A percentile compares a stretch with the other conserved stretches of the same genome.
Conservation (phyloP, 371 early-diverging fungal genomes). For the Mortierella sp. region DNA sequence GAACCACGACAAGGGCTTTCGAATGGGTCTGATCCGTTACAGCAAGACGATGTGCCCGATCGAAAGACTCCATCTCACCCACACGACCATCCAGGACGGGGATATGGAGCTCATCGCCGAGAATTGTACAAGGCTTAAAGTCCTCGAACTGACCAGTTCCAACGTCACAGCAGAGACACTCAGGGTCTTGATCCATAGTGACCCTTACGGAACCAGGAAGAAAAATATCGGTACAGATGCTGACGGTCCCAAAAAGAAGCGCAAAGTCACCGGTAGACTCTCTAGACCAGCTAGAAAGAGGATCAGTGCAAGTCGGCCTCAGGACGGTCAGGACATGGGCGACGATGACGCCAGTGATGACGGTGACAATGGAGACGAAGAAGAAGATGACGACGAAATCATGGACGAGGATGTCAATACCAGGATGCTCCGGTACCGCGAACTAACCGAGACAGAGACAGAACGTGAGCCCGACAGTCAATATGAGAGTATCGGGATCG, state of each 20-base stretch:
- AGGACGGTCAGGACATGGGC: too few species aligned
- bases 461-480: conserved; percentile 24
- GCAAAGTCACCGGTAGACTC: too few species aligned
- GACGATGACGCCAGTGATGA: too few species aligned
- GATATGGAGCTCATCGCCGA: conserved; percentile 32
- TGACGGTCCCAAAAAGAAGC: conserved; percentile 14
- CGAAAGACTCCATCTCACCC: conserved; percentile 1
- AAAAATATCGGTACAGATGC: not conserved
- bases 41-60: conserved; percentile 13
- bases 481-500: conserved; percentile 19
- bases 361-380: conserved; percentile 4
- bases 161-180: conserved; percentile 30
- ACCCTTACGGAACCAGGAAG: conserved; percentile 12
- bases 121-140: conserved; percentile 22
- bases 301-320: too few species aligned
- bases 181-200: conserved; percentile 28
- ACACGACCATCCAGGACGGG: conserved; percentile 12
- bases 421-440: conserved; percentile 17
- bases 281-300: too few species aligned
- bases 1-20: conserved; percentile 21
- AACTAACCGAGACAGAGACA: conserved; percentile 34
- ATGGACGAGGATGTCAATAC: not conserved
- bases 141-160: conserved; percentile 16
- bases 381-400: conserved; percentile 2
- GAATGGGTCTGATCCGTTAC: conserved; percentile 29